A percentile compares a stretch with the other conserved stretches of the same genome.
These are phyloP conservation scores for Plasmodium inui DNA, from an alignment of 169 alveolate genomes.

Conservation along the genomic window DNA sequence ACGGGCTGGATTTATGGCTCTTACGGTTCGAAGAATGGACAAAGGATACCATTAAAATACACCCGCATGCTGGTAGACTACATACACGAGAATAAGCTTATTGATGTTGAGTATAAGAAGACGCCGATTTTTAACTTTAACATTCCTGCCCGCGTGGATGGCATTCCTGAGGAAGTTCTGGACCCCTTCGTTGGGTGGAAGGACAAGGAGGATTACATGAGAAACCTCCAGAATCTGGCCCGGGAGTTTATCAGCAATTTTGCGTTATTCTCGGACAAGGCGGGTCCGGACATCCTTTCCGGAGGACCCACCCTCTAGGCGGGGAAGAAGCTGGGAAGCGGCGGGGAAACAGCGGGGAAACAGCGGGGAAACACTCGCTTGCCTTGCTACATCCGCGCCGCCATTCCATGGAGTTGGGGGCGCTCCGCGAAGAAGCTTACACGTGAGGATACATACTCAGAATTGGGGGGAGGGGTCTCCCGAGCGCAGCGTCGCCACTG, in stretches of 20 bases:
- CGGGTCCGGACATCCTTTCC: constrained; percentile 50
- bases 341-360: no score
- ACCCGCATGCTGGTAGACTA: constrained; percentile 94
- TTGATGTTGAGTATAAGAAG: constrained; percentile 76
- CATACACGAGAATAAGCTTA: constrained; percentile 90
- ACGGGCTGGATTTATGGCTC: constrained; percentile 97
- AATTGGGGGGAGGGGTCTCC: neutral
- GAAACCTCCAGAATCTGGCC: constrained; percentile 84
- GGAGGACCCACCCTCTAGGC: constrained; percentile 52
- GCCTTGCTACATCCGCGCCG: neutral
- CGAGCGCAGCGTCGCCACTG: neutral
- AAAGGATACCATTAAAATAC: constrained; percentile 90
- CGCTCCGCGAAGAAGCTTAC: neutral
- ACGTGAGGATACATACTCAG: neutral
- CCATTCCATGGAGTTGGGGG: neutral
- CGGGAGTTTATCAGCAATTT: constrained; percentile 88
- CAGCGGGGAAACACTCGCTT: neutral
- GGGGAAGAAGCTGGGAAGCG: no score
- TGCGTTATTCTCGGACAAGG: constrained; percentile 78
- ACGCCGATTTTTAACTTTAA: constrained; percentile 90
- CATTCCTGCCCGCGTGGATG: constrained; percentile 87
- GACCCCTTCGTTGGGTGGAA: constrained; percentile 91
- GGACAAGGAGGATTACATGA: constrained; percentile 86
- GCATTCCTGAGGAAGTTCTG: constrained; percentile 89
- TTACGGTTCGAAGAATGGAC: constrained; percentile 90